Conservation (phyloP, 2,329 filamentous ascomycete genomes). For the Botrytis fragariae region DNA sequence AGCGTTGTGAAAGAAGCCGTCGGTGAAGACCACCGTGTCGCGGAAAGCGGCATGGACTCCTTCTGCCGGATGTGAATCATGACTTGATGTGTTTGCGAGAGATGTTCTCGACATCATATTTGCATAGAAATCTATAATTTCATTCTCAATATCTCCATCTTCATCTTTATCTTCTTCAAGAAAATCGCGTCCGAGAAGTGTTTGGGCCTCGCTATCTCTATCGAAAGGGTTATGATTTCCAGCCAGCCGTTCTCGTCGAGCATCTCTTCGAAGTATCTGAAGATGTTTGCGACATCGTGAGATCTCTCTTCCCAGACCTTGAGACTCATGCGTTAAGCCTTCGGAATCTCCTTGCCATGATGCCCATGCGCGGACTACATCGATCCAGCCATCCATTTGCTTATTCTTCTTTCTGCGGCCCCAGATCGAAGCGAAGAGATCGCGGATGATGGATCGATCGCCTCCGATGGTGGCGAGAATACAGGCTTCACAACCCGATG, state of each 20-base stretch:
- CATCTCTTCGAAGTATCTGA: conserved; percentile 45
- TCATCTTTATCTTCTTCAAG: conserved; percentile 14
- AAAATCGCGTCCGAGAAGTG: conserved; percentile 37
- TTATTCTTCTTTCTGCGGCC: conserved; percentile 39
- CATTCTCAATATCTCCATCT: conserved; percentile 25
- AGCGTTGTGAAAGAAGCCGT: not conserved
- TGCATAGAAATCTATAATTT: conserved; percentile 28
- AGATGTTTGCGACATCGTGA: conserved; percentile 37
- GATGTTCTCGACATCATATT: conserved; percentile 21
- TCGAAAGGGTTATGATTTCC: not conserved
- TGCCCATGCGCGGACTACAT: conserved; percentile 30
- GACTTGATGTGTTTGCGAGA: not conserved
- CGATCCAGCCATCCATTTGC: conserved; percentile 22
- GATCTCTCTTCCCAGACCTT: conserved; percentile 25
- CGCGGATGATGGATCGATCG: conserved; percentile 43
- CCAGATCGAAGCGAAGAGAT: conserved; percentile 46
- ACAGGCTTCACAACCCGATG: conserved; percentile 51
- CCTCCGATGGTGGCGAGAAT: conserved; percentile 51
- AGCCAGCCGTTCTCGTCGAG: not conserved
- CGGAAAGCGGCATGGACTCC: conserved; percentile 25
- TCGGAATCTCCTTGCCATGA: conserved; percentile 13
- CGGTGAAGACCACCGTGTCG: conserved; percentile 14
- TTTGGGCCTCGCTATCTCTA: conserved; percentile 27
- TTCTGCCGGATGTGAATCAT: not conserved
- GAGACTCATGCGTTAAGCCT: conserved; percentile 17